These are phyloP conservation scores for Hericium coralloides DNA, from an alignment of 768 basidiomycete genomes.

Conservation along the genomic window DNA sequence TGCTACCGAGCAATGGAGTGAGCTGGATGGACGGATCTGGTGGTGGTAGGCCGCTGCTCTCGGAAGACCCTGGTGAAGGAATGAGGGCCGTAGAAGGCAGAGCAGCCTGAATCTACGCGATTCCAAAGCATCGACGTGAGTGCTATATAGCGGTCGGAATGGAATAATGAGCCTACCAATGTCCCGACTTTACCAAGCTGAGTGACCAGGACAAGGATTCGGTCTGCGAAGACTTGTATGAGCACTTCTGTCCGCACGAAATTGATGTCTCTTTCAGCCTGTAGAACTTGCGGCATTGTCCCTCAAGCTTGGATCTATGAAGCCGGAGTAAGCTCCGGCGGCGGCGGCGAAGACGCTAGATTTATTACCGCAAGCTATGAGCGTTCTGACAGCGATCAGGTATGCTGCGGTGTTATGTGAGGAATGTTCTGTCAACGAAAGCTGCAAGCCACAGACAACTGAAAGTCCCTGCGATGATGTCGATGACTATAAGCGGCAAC, in stretches of 20 bases:
- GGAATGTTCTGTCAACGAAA: too few relatives aligned
- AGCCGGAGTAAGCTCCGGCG: background rate
- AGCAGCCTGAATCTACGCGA: constrained; percentile 65
- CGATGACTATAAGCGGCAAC: too few relatives aligned
- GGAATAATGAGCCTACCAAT: constrained; percentile 41
- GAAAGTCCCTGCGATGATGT: too few relatives aligned
- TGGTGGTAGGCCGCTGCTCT: constrained; percentile 35
- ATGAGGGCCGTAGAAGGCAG: constrained; percentile 57
- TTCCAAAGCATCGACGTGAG: background rate
- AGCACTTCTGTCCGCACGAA: constrained; percentile 64
- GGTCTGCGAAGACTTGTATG: constrained; percentile 73
- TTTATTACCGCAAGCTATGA: constrained; percentile 31
- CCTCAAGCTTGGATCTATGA: background rate
- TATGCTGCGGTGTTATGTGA: too few relatives aligned
- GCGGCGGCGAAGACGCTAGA: constrained; percentile 15
- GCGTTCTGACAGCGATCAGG: too few relatives aligned
- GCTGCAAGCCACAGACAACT: too few relatives aligned
- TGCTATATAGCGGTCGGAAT: constrained; percentile 4
- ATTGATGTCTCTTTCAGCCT: constrained; percentile 41
- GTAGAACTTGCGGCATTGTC: constrained; percentile 36
- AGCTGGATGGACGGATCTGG: constrained; percentile 70
- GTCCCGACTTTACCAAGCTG: constrained; percentile 88
- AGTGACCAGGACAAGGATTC: constrained; percentile 78
- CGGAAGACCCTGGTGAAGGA: constrained; percentile 27
- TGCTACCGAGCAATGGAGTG: constrained; percentile 68